Percentiles rank a stretch among this genome's conserved stretches.
Conservation (phyloP, 2,329 filamentous ascomycete species). For the Aureobasidium leucospermi region DNA sequence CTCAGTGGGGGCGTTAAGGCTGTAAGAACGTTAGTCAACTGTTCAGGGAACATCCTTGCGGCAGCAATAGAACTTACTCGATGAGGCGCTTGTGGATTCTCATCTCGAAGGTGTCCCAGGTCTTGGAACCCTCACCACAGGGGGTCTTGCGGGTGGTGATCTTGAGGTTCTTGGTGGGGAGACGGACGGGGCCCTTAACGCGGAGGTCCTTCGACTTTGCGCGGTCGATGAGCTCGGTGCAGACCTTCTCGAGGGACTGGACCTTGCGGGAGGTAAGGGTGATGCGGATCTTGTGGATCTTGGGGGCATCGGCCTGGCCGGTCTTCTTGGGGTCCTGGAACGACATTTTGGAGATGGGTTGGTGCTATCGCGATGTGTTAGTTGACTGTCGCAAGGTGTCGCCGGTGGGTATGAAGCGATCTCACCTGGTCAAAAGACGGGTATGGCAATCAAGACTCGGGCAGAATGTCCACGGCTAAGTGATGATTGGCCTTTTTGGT, state of each 20-base stretch:
- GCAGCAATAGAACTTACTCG: slow-evolving; percentile 52
- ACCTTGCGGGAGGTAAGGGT: slow-evolving; percentile 95
- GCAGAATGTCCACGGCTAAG: slow-evolving; percentile 41
- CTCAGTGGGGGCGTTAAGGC: slow-evolving; percentile 94
- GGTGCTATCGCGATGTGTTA: slow-evolving; percentile 21
- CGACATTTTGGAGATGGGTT: slow-evolving; percentile 60
- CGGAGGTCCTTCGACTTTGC: slow-evolving; percentile 97
- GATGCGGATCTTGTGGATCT: slow-evolving; percentile 98
- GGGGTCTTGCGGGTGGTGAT: slow-evolving; percentile 98
- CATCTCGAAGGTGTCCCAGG: slow-evolving; percentile 99
- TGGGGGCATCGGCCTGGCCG: slow-evolving; percentile 77
- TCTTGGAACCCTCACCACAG: slow-evolving; percentile 99
- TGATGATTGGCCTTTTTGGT: slow-evolving; percentile 40
- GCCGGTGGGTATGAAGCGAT: background rate
- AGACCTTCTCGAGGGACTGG: slow-evolving; percentile 93
- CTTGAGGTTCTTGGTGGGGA: slow-evolving; percentile 95
- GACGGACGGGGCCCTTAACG: slow-evolving; percentile 96
- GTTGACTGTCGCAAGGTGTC: slow-evolving; percentile 9
- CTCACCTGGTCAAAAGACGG: slow-evolving; percentile 9
- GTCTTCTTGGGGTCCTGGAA: slow-evolving; percentile 92
- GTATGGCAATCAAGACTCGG: slow-evolving; percentile 41
- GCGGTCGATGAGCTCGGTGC: slow-evolving; percentile 95
- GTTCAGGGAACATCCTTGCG: too few relatives aligned
- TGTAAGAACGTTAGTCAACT: slow-evolving; percentile 26
- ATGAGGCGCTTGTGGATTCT: slow-evolving; percentile 97